Evolutionary conservation across 2,329 filamentous ascomycete genomes (phyloP), one percentile per base, ranked within the genome.

Genomic region (Pseudophaeomoniella oleicola): DNA sequence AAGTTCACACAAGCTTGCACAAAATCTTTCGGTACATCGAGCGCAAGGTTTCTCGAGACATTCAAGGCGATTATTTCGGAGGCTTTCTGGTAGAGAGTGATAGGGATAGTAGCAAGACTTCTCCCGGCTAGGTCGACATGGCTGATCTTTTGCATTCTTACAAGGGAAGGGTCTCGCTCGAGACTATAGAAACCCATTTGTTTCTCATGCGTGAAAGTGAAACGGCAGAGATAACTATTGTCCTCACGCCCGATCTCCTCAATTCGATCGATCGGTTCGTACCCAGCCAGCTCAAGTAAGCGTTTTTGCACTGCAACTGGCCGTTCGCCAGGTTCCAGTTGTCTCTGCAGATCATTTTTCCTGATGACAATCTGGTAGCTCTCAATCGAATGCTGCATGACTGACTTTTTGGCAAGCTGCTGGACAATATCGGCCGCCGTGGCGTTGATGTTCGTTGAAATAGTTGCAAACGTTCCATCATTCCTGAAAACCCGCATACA

Each of bases 361-460:
- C 81, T 84, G 66, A 98, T 74, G 30, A 96, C 81, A 41, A 98
- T 92, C 54, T 94, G 84, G 56, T 94, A 98, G 47, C 94, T 94
- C 49, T 90, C 83, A 39, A 93, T 62, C 44, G 85, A 82, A 48
- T 94, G 88, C 39, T 86, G 81, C 22, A 94, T 70, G 47, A 90
- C 90, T 2, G 88, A 92, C 63, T 96, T 96, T 62, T 90, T 92
- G 39, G 88, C 81, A 44, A 98, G 73, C 54, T 90, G 83, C n/a
- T 76, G 71, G 44, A 96, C 78, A 32, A 96, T 78, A 40, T 98
- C 88, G 13, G 74, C 70, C 13, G 93, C 88, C 1, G 81, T 87
- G 3, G 88, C 79, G 50, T 87, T 84, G 36, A 96, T 64, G 2
- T 78, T 68, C 57, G 88, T 79, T 18, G 86, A 88, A 35, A 98